Percentiles rank a stretch among this genome's conserved stretches.
Evolutionary conservation across 495 filamentous ascomycete species (phyloP).

Genomic region (Cercophora samala): DNA sequence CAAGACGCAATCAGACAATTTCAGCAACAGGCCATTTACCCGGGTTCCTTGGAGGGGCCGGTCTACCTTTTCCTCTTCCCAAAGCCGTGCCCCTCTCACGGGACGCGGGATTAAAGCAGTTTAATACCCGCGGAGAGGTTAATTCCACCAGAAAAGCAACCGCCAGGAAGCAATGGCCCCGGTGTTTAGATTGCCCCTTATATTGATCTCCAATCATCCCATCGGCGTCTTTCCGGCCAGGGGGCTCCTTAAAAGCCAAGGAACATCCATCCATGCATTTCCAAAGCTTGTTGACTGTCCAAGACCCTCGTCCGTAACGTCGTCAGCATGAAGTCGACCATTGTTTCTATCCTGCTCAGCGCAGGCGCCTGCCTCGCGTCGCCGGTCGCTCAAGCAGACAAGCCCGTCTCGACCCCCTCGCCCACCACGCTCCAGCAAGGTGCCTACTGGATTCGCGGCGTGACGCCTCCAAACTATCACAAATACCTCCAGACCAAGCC

Average conservation of each 20-base stretch:
- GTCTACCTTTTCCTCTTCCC: neutral
- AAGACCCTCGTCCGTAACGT: neutral
- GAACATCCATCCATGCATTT: neutral
- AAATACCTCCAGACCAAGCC: slow-evolving; percentile 59
- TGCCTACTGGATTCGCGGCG: slow-evolving; percentile 61
- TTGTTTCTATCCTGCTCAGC: slow-evolving; percentile 20
- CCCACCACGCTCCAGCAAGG: slow-evolving; percentile 45
- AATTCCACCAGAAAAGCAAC: neutral
- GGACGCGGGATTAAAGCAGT: slow-evolving; percentile 2
- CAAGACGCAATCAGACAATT: neutral
- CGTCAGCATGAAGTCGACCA: slow-evolving; percentile 16
- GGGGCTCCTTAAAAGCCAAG: neutral
- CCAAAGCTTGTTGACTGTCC: neutral
- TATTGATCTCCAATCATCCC: neutral
- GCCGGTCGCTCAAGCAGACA: slow-evolving; percentile 18
- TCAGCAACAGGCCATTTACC: neutral
- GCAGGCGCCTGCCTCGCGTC: slow-evolving; percentile 18
- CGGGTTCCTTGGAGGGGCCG: neutral
- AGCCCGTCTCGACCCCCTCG: slow-evolving; percentile 20
- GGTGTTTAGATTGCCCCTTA: slow-evolving; percentile 4
- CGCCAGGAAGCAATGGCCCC: neutral
- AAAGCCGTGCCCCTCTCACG: neutral
- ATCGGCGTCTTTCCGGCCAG: neutral
- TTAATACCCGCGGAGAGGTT: slow-evolving; percentile 1
- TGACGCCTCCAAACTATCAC: slow-evolving; percentile 59